A percentile compares a stretch with the other conserved stretches of the same genome.
Conservation (phyloP, 2,329 filamentous ascomycete species). For the Byssochlamys sp. region DNA sequence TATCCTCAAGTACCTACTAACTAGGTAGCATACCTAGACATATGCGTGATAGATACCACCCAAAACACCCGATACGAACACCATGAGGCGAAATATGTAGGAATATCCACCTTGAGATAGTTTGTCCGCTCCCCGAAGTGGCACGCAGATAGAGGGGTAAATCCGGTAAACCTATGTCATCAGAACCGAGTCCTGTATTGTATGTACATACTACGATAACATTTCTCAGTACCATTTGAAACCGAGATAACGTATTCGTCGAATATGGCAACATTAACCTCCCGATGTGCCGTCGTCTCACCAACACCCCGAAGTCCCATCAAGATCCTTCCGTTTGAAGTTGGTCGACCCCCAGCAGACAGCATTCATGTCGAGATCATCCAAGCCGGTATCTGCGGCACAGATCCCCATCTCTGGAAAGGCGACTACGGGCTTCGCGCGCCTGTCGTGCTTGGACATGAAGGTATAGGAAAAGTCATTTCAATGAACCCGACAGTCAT, state of each 20-base stretch:
- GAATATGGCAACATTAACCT: neutral
- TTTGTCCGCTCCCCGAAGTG: neutral
- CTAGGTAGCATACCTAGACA: neutral
- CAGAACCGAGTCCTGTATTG: neutral
- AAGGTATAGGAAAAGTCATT: neutral
- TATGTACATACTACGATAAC: neutral
- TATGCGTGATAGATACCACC: neutral
- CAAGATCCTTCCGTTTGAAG: neutral
- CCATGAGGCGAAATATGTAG: neutral
- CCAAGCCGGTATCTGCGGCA: neutral
- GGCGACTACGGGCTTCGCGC: neutral
- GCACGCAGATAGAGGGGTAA: neutral
- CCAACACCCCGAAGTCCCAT: neutral
- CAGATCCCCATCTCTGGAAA: neutral
- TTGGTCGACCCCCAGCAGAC: neutral
- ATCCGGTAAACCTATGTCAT: neutral
- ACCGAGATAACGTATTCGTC: too few relatives aligned
- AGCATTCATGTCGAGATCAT: neutral
- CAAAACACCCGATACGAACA: neutral
- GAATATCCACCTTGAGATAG: neutral
- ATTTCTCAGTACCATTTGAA: too few relatives aligned
- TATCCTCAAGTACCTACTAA: too few relatives aligned
- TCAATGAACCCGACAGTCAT: neutral
- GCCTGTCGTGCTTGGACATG: neutral
- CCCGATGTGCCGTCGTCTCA: neutral